A percentile compares a stretch with the other conserved stretches of the same genome.
These are phyloP conservation scores for Rhizoclosmatium globosum DNA, from an alignment of 192 early-diverging fungal genomes.

Conservation along the genomic window DNA sequence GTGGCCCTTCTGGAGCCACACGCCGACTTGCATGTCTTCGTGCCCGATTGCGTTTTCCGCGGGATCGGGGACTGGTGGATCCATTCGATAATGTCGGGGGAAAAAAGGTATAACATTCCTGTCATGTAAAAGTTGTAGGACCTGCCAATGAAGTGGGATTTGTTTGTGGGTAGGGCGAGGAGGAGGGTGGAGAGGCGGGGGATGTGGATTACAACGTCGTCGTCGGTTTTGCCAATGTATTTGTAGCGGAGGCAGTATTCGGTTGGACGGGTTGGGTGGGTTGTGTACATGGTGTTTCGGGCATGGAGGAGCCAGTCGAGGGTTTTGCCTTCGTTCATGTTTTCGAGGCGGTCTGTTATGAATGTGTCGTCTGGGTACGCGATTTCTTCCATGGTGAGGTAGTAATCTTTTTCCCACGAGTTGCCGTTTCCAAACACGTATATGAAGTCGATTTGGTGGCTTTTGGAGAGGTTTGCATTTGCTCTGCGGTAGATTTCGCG, in stretches of 20 bases:
- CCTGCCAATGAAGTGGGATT: neutral
- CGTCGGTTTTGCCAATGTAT: constrained; percentile 18
- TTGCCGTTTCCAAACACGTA: too few species aligned
- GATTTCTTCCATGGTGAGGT: too few species aligned
- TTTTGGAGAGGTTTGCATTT: too few species aligned
- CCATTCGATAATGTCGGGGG: constrained; percentile 5
- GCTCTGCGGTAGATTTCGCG: too few species aligned
- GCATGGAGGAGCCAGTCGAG: constrained; percentile 1
- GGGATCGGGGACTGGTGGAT: neutral
- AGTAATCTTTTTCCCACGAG: too few species aligned
- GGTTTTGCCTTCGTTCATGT: constrained; percentile 8
- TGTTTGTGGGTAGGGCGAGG: neutral
- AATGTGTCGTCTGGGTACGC: neutral
- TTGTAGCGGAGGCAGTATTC: neutral
- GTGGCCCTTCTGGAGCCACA: neutral
- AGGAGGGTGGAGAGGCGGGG: neutral
- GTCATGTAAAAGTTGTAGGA: neutral
- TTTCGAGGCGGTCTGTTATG: neutral
- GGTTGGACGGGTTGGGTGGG: neutral
- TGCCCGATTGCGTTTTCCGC: neutral
- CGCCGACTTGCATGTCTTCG: constrained; percentile 8
- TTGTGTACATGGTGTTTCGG: neutral
- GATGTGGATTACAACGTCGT: constrained; percentile 19
- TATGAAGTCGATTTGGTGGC: too few species aligned
- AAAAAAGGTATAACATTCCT: constrained; percentile 10